Percentiles rank a stretch among this genome's conserved stretches.
These are phyloP conservation scores for Fomitopsis pulvina DNA, from an alignment of 768 basidiomycete genomes.

Conservation along the genomic window DNA sequence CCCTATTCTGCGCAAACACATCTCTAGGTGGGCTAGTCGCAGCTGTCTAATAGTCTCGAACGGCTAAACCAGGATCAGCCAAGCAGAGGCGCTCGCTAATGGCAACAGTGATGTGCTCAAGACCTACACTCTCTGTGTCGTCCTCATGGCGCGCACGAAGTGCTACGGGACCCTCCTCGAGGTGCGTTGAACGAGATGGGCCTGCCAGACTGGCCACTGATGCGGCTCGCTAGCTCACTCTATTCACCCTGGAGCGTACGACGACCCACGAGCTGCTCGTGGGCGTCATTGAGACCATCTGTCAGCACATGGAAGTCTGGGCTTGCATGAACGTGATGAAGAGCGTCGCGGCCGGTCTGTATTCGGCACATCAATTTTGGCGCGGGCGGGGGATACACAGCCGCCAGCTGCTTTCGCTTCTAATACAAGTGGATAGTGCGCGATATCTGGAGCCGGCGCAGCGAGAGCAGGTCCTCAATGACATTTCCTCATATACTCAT, in stretches of 20 bases:
- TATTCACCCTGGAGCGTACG: slow-evolving; percentile 44
- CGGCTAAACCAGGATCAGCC: not conserved
- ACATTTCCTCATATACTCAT: slow-evolving; percentile 54
- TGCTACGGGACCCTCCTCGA: slow-evolving; percentile 68
- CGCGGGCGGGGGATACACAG: slow-evolving; percentile 60
- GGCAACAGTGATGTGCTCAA: slow-evolving; percentile 33
- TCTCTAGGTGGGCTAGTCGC: slow-evolving; percentile 37
- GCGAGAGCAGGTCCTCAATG: slow-evolving; percentile 53
- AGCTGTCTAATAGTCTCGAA: too few species aligned
- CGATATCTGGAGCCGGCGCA: slow-evolving; percentile 46
- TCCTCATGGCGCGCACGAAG: slow-evolving; percentile 53
- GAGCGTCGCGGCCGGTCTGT: slow-evolving; percentile 51
- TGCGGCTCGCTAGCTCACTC: slow-evolving; percentile 20
- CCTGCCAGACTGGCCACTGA: not conserved
- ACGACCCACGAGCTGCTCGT: slow-evolving; percentile 46
- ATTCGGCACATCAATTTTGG: slow-evolving; percentile 55
- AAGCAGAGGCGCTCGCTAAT: slow-evolving; percentile 6
- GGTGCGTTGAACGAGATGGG: slow-evolving; percentile 30
- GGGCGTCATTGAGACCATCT: slow-evolving; percentile 64
- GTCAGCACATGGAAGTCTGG: slow-evolving; percentile 69
- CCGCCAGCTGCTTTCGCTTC: slow-evolving; percentile 52
- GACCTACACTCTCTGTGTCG: slow-evolving; percentile 49
- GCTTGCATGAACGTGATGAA: slow-evolving; percentile 63
- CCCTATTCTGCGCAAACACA: slow-evolving; percentile 54
- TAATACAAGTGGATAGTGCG: slow-evolving; percentile 61